Evolutionary conservation across 1,284 basidiomycete genomes (phyloP), one percentile per base, ranked within the genome.

Genomic region (Trametes versicolor): DNA sequence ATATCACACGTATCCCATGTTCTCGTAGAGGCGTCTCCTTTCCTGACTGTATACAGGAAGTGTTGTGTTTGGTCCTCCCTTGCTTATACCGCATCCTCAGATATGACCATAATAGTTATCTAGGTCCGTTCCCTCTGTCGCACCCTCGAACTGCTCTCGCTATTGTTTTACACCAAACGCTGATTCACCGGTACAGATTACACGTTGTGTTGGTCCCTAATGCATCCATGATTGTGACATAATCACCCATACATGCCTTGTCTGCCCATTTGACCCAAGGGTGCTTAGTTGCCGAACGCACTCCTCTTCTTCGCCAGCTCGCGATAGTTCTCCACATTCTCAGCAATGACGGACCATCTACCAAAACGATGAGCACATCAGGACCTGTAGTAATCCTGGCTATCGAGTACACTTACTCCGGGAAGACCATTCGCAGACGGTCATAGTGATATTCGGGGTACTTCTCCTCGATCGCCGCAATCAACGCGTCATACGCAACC

Each of bases 361-460:
- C 25, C 12, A 21, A 13, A 13, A 2, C n/a, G 15, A 23, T 56
- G 23, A 60, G 54, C 19, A 27, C 4, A 3, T 43, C 36, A 13
- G 15, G 27, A 23, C 29, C 25, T 5, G 19, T 13, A 6, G 12
- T 1, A 1, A 8, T 25, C 5, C 25, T 15, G 21, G 48, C 23
- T 9, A 51, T 17, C 41, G 41, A 43, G 41, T 21, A 3, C 4
- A 61, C 68, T 53, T 29, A 70, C 68, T 47, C 21, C 19, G 56
- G 62, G 71, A 92, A 91, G 6, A 84, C 81, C 43, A 73, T 76
- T 65, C 79, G 75, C 68, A 93, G 70, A 37, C 81, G 85, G 45
- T 90, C 87, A 65, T 83, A 82, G 75, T 91, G 82, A n/a, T 95
- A 79, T 63, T 94, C 89, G 0, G 94, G 90, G 74, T 86, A 88